phyloP scores from a whole-genome alignment of 2,329 filamentous ascomycete genomes.

The Sporothrix brasiliensis region DNA sequence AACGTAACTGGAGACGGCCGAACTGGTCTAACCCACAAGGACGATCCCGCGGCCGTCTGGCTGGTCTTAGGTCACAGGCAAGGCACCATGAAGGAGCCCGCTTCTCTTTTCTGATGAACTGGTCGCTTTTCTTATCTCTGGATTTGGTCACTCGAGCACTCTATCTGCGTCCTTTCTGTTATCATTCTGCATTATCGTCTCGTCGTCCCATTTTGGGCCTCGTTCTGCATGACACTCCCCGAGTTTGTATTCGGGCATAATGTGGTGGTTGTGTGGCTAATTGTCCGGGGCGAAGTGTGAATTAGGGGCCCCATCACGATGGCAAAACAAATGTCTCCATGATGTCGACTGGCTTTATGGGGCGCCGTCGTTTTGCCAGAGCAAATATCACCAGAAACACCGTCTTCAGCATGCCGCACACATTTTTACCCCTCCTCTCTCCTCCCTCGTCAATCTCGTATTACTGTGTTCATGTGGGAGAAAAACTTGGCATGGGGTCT shows the following conservation, averaged over 20 bases:
- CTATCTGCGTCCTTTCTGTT: background rate
- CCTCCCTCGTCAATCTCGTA: constrained; percentile 7
- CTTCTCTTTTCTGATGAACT: background rate
- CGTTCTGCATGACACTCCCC: background rate
- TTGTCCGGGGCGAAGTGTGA: too few species aligned
- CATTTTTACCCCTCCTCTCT: background rate
- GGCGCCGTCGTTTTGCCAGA: background rate
- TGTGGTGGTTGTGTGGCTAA: too few species aligned
- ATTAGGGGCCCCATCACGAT: background rate
- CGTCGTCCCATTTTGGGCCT: background rate
- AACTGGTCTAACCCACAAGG: background rate
- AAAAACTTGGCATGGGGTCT: constrained; percentile 11
- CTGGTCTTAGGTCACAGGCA: background rate
- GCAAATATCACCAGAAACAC: too few species aligned
- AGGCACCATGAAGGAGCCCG: background rate
- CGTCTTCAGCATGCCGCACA: too few species aligned
- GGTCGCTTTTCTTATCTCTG: background rate
- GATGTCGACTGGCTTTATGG: background rate
- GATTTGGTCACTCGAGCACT: background rate
- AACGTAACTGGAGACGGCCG: background rate
- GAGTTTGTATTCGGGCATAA: background rate
- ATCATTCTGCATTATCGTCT: background rate
- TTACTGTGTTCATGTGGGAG: background rate
- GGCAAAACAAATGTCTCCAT: background rate
- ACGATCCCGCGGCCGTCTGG: constrained; percentile 13